These are phyloP conservation scores for Cordyceps cicadae DNA, from an alignment of 2,329 filamentous ascomycete species.

Conservation along the genomic window DNA sequence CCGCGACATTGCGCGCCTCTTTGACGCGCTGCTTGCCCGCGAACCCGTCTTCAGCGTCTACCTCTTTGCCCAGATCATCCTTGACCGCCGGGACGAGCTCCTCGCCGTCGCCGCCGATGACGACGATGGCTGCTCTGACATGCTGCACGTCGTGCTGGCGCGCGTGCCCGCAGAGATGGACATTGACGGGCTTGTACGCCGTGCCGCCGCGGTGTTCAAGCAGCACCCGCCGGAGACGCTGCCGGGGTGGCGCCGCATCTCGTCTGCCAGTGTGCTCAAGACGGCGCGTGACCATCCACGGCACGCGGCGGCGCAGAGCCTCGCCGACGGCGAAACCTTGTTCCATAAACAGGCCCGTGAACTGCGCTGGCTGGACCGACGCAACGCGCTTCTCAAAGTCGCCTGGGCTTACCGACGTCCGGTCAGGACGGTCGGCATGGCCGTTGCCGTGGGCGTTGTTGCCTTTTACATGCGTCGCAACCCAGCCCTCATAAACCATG, in stretches of 20 bases:
- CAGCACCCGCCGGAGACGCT: slow-evolving; percentile 65
- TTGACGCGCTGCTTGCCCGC: slow-evolving; percentile 81
- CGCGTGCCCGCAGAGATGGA: slow-evolving; percentile 77
- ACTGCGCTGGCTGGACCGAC: slow-evolving; percentile 55
- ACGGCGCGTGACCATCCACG: slow-evolving; percentile 53
- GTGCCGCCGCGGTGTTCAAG: slow-evolving; percentile 55
- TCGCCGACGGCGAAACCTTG: slow-evolving; percentile 57
- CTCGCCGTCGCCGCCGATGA: slow-evolving; percentile 68
- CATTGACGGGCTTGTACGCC: slow-evolving; percentile 66
- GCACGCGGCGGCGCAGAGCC: slow-evolving; percentile 43
- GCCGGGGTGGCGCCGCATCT: slow-evolving; percentile 63
- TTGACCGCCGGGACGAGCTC: slow-evolving; percentile 74
- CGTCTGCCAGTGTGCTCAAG: slow-evolving; percentile 72
- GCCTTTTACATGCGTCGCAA: slow-evolving; percentile 59
- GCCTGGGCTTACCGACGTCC: slow-evolving; percentile 60
- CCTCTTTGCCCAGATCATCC: slow-evolving; percentile 80
- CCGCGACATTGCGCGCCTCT: slow-evolving; percentile 78
- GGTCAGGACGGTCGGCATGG: slow-evolving; percentile 51
- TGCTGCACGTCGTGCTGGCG: slow-evolving; percentile 80
- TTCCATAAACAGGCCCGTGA: slow-evolving; percentile 67
- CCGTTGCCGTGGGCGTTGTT: slow-evolving; percentile 58
- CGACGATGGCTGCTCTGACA: slow-evolving; percentile 50
- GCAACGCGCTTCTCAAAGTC: slow-evolving; percentile 22
- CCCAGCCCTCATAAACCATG: slow-evolving; percentile 21
- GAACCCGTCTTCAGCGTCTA: slow-evolving; percentile 88